phyloP scores from a whole-genome alignment of 352 stramenopile genomes.

The Phytophthora constricta region DNA sequence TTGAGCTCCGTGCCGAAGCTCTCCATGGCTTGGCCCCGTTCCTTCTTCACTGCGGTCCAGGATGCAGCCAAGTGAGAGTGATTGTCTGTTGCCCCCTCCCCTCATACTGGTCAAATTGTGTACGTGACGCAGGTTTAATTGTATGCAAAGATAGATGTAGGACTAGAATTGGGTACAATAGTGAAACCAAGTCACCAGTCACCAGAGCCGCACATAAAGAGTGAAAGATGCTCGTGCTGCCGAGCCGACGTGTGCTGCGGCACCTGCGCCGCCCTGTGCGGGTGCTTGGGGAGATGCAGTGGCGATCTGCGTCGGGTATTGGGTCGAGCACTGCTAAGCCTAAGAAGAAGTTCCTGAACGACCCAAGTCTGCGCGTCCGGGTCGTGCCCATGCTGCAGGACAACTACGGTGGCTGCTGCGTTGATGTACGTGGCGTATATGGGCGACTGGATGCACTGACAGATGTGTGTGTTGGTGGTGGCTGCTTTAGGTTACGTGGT shows the following conservation, averaged over 20 bases:
- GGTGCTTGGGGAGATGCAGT: not conserved
- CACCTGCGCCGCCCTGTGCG: conserved; percentile 10
- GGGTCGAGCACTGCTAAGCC: conserved; percentile 9
- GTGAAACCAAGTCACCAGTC: too few species aligned
- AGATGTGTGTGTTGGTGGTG: not conserved
- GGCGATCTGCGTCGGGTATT: conserved; percentile 11
- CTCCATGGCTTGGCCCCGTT: conserved; percentile 65
- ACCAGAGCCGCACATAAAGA: too few species aligned
- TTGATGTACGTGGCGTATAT: too few species aligned
- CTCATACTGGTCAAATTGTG: not conserved
- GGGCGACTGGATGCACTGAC: too few species aligned
- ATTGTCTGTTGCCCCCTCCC: conserved; percentile 16
- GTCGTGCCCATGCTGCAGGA: conserved; percentile 84
- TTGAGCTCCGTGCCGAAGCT: conserved; percentile 84
- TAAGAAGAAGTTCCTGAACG: conserved; percentile 69
- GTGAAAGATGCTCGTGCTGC: conserved; percentile 9
- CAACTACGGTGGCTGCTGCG: conserved; percentile 88
- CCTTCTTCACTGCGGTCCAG: too few species aligned
- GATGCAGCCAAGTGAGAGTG: too few species aligned
- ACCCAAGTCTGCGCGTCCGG: conserved; percentile 84
- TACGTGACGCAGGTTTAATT: too few species aligned
- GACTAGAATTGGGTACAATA: too few species aligned
- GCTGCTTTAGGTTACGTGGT: conserved; percentile 68
- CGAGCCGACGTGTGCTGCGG: not conserved
- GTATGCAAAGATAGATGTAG: too few species aligned